Conservation (phyloP, 768 basidiomycete species). For the Podaxis pistillaris region DNA sequence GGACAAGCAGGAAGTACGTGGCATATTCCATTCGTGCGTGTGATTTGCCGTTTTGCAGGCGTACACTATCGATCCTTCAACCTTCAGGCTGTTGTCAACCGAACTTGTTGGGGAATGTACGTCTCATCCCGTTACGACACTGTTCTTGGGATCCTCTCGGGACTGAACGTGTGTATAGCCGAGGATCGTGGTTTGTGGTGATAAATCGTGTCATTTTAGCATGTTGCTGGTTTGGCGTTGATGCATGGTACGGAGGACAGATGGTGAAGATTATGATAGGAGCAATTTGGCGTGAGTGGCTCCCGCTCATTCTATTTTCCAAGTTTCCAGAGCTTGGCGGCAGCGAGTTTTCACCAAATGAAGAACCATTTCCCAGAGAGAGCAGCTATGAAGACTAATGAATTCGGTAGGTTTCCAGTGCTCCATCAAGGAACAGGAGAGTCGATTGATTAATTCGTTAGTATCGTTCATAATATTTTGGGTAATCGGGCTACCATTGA, state of each 20-base stretch:
- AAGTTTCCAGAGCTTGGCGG: neutral
- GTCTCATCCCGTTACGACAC: neutral
- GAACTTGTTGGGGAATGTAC: conserved; percentile 9
- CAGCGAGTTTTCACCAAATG: conserved; percentile 10
- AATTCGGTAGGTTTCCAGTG: neutral
- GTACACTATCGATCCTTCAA: neutral
- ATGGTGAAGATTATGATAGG: conserved; percentile 11
- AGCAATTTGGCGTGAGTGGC: conserved; percentile 7
- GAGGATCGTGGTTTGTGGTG: conserved; percentile 10
- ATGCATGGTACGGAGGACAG: conserved; percentile 9
- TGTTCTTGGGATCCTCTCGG: neutral
- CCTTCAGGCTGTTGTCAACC: conserved; percentile 5
- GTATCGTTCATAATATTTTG: conserved; percentile 8
- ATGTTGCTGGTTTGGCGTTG: conserved; percentile 11
- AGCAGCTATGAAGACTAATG: conserved; percentile 2
- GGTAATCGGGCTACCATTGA: neutral
- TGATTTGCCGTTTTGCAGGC: too few species aligned
- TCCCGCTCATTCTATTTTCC: neutral
- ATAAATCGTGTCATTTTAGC: conserved; percentile 7
- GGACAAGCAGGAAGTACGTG: conserved; percentile 4
- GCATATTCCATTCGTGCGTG: conserved; percentile 9
- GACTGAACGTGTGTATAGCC: neutral
- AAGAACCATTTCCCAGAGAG: conserved; percentile 4
- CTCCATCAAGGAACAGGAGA: too few species aligned
- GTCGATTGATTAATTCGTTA: neutral